A percentile compares a stretch with the other conserved stretches of the same genome.
Evolutionary conservation across 2,329 filamentous ascomycete species (phyloP).

Genomic region (Dichotomopilus funicola): DNA sequence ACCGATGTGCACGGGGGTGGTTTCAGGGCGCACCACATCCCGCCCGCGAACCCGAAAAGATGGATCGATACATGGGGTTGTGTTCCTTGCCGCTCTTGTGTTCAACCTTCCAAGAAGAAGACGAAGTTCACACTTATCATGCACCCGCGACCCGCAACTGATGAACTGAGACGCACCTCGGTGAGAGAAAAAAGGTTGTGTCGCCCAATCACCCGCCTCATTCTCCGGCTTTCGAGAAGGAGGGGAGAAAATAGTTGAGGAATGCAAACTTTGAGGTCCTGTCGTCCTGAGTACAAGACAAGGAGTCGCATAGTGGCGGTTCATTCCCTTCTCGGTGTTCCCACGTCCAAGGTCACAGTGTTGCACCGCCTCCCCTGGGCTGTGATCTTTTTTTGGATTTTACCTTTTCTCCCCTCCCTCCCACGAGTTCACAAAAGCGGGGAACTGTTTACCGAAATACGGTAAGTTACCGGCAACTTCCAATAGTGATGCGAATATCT

Average conservation of each 20-base stretch:
- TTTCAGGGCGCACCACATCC: constrained; percentile 5
- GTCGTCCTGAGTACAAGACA: neutral
- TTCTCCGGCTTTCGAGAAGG: neutral
- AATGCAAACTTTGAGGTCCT: constrained; percentile 10
- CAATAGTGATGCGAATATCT: neutral
- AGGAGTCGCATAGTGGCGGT: constrained; percentile 5
- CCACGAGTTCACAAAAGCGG: neutral
- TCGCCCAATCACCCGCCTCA: no score
- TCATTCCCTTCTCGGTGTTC: constrained; percentile 5
- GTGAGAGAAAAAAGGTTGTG: no score
- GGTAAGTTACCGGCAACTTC: neutral
- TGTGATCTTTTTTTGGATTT: constrained; percentile 27
- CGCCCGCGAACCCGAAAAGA: neutral
- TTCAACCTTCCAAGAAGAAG: neutral
- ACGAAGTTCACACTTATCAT: no score
- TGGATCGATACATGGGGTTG: neutral
- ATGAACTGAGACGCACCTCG: no score
- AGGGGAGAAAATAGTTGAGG: neutral
- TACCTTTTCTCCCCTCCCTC: constrained; percentile 21
- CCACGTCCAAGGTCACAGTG: constrained; percentile 22
- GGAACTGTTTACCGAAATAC: neutral
- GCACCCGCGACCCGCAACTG: no score
- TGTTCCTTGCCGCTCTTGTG: neutral
- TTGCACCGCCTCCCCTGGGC: constrained; percentile 22
- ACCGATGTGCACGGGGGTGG: constrained; percentile 5